These are phyloP conservation scores for Ceratobasidium sp. DNA, from an alignment of 1,284 basidiomycete species.

Conservation along the genomic window DNA sequence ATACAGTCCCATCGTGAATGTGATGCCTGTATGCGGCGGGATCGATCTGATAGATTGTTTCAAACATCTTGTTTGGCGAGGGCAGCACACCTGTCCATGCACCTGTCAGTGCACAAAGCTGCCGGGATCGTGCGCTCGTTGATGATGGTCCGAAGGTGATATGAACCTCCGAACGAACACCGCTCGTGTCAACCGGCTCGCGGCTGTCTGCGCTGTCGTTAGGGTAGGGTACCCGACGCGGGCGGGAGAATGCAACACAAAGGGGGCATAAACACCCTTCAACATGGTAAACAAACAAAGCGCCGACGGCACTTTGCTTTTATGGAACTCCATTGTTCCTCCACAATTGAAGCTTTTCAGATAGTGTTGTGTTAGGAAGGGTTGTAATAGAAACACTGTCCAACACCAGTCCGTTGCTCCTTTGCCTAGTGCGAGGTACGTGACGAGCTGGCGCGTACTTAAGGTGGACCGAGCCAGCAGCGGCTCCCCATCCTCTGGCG, in stretches of 20 bases:
- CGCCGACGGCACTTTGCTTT: slow-evolving; percentile 9
- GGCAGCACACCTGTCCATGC: too few relatives aligned
- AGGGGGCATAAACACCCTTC: slow-evolving; percentile 25
- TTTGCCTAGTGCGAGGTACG: slow-evolving; percentile 30
- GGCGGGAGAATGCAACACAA: slow-evolving; percentile 14
- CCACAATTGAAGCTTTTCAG: slow-evolving; percentile 34
- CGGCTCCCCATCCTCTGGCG: slow-evolving; percentile 28
- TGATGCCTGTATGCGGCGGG: slow-evolving; percentile 1
- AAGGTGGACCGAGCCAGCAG: background rate
- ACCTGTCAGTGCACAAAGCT: slow-evolving; percentile 8
- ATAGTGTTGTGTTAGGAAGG: slow-evolving; percentile 12
- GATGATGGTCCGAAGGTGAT: slow-evolving; percentile 20
- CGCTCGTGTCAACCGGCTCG: background rate
- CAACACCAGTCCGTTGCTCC: slow-evolving; percentile 21
- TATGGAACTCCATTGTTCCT: slow-evolving; percentile 31
- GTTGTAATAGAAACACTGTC: slow-evolving; percentile 27
- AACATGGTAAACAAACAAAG: slow-evolving; percentile 34
- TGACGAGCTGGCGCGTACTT: slow-evolving; percentile 12
- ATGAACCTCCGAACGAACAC: background rate
- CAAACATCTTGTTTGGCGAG: background rate
- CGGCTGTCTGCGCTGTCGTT: slow-evolving; percentile 1
- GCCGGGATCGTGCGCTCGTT: background rate
- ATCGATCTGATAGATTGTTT: slow-evolving; percentile 14
- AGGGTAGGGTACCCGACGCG: background rate
- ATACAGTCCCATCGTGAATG: background rate